These are phyloP conservation scores for Sechiopsis laciniata DNA, from an alignment of 306 rosid species.

Conservation along the genomic window DNA sequence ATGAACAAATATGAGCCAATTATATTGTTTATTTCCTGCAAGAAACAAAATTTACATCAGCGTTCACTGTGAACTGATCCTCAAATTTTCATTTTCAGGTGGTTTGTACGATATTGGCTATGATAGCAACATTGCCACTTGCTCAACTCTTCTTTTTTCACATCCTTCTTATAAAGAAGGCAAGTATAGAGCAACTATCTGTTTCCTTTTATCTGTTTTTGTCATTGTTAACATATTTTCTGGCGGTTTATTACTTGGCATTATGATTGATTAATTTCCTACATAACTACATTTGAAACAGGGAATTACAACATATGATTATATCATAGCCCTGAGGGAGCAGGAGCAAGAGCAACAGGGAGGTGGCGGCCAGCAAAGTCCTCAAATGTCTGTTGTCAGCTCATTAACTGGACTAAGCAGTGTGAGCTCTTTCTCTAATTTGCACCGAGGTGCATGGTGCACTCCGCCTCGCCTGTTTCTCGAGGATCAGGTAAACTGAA, in stretches of 20 bases:
- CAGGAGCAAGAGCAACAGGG: constrained; percentile 93
- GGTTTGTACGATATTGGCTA: constrained; percentile 80
- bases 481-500: constrained; percentile 76
- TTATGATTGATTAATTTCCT: neutral
- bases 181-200: constrained; percentile 12
- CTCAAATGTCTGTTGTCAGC: constrained; percentile 96
- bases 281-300: constrained; percentile 19
- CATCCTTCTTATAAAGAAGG: constrained; percentile 93
- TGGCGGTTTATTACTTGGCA: too few species aligned
- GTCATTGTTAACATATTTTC: too few species aligned
- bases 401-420: constrained; percentile 95
- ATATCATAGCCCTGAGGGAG: constrained; percentile 94
- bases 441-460: constrained; percentile 95
- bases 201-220: neutral
- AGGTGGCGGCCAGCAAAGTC: constrained; percentile 84
- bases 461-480: constrained; percentile 90
- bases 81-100: constrained; percentile 38
- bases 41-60: too few species aligned
- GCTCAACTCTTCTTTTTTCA: constrained; percentile 94
- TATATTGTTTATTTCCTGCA: too few species aligned
- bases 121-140: constrained; percentile 90
- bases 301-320: constrained; percentile 98
- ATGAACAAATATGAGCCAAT: too few species aligned
- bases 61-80: too few species aligned
- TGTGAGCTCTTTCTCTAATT: constrained; percentile 82